Percentiles rank a stretch among this genome's conserved stretches.
Evolutionary conservation across 2,329 filamentous ascomycete genomes (phyloP).

Genomic region (Aaosphaeria arxii): DNA sequence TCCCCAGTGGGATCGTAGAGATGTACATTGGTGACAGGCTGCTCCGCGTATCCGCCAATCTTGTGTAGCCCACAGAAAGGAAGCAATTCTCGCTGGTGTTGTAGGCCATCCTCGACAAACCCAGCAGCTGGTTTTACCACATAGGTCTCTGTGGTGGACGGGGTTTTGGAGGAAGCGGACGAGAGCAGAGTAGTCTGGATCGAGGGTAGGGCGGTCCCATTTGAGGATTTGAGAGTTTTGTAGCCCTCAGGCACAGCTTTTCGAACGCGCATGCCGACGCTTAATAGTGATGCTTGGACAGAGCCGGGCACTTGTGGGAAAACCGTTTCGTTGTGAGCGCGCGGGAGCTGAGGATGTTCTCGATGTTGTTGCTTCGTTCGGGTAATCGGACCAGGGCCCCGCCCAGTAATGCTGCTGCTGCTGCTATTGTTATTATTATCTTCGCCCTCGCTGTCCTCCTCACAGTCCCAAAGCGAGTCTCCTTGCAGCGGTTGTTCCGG

Average conservation of each 20-base stretch:
- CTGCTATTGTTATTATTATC: neutral
- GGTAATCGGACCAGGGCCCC: conserved; percentile 25
- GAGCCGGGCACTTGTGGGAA: conserved; percentile 53
- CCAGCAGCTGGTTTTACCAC: conserved; percentile 22
- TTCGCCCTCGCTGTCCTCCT: conserved; percentile 13
- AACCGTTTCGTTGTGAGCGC: neutral
- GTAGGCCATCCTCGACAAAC: conserved; percentile 15
- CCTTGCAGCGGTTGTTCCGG: conserved; percentile 20
- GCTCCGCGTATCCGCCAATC: conserved; percentile 64
- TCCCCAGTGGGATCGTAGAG: conserved; percentile 35
- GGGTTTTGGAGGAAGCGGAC: conserved; percentile 9
- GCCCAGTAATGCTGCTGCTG: neutral
- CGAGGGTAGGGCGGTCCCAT: conserved; percentile 12
- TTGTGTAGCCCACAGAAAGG: conserved; percentile 82
- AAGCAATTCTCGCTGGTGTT: conserved; percentile 59
- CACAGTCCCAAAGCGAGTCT: conserved; percentile 6
- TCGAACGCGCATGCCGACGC: conserved; percentile 89
- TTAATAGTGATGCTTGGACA: conserved; percentile 80
- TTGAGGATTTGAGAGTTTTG: conserved; percentile 62
- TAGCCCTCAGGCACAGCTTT: conserved; percentile 94
- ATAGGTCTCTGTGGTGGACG: conserved; percentile 5
- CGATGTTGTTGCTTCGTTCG: conserved; percentile 6
- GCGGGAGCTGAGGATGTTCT: neutral
- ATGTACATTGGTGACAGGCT: conserved; percentile 45
- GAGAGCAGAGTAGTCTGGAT: conserved; percentile 21